Conservation (phyloP, 768 basidiomycete species). For the Tricholoma furcatifolium region DNA sequence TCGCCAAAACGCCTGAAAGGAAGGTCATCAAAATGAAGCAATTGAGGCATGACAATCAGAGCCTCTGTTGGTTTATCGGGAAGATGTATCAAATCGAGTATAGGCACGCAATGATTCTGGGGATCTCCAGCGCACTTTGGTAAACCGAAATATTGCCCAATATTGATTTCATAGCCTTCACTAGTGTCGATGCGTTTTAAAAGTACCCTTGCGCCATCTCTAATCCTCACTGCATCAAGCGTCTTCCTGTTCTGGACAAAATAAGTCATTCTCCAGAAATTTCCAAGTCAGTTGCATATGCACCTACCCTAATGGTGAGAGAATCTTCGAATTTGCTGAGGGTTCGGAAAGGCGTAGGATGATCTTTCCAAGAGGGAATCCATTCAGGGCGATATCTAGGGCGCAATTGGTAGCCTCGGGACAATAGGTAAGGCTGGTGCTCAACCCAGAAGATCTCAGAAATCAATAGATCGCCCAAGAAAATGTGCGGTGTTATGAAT, state of each 20-base stretch:
- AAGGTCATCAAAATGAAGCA: no score
- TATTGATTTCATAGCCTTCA: no score
- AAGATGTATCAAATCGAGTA: no score
- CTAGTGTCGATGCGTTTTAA: constrained; percentile 12
- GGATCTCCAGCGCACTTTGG: no score
- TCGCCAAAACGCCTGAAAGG: no score
- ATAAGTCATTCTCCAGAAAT: no score
- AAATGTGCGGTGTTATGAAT: background rate
- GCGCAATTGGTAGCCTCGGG: constrained; percentile 5
- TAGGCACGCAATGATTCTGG: no score
- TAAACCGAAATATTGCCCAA: no score
- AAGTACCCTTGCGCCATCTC: constrained; percentile 17
- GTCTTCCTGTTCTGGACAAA: no score
- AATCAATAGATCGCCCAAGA: background rate
- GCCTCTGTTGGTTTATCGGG: no score
- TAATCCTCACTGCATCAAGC: constrained; percentile 17
- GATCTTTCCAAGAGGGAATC: constrained; percentile 1
- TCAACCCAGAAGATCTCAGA: background rate
- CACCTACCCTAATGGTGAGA: background rate
- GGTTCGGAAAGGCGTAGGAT: background rate
- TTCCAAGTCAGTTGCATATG: no score
- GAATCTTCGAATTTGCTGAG: background rate
- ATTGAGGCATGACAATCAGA: no score
- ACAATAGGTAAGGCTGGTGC: background rate
- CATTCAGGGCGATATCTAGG: constrained; percentile 5